Conservation (phyloP, 2,329 filamentous ascomycete species). For the Ceratocystis colombiana region DNA sequence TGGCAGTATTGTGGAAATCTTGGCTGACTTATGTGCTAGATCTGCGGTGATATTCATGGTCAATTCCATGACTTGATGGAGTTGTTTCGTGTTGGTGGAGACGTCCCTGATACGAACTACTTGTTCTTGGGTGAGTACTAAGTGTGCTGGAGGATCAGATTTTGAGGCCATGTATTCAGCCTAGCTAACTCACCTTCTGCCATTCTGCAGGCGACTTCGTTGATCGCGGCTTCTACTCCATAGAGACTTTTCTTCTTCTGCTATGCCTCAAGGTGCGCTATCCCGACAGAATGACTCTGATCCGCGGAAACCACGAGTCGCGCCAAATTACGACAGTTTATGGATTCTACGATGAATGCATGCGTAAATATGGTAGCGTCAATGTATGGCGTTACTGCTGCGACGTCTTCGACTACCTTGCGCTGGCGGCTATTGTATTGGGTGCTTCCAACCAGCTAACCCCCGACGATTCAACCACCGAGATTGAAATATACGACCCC, state of each 20-base stretch:
- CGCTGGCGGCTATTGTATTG: constrained; percentile 79
- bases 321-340: constrained; percentile 96
- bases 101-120: constrained; percentile 92
- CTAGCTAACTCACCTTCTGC: constrained; percentile 19
- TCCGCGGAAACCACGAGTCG: constrained; percentile 91
- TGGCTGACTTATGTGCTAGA: constrained; percentile 38
- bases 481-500: constrained; percentile 87
- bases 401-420: constrained; percentile 95
- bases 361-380: constrained; percentile 89
- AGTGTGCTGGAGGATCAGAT: not conserved
- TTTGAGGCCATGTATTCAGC: constrained; percentile 14
- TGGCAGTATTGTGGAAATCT: not conserved
- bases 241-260: constrained; percentile 91
- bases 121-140: constrained; percentile 71
- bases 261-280: constrained; percentile 95
- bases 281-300: constrained; percentile 91
- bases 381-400: constrained; percentile 98
- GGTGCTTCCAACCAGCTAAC: constrained; percentile 63
- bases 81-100: constrained; percentile 83
- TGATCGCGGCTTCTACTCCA: constrained; percentile 93
- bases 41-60: constrained; percentile 94
- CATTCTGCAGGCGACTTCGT: constrained; percentile 70
- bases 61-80: constrained; percentile 98
- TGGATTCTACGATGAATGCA: constrained; percentile 95
- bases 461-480: constrained; percentile 59